phyloP scores from a whole-genome alignment of 1,139 yeast species.

The Nakaseomyces kungkrabaensis region DNA sequence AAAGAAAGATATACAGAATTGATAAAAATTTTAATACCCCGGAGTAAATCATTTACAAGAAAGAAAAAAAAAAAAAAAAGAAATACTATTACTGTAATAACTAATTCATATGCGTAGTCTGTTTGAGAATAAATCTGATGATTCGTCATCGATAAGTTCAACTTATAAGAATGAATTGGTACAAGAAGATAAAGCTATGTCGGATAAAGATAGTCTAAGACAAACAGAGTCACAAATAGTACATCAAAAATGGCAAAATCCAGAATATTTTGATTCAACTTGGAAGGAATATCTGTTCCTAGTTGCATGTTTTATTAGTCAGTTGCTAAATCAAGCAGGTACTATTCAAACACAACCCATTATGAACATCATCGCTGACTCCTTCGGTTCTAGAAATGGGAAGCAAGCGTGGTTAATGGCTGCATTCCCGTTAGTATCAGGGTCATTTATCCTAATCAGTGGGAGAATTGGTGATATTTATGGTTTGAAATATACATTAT shows the following conservation, averaged over 20 bases:
- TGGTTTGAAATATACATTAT: constrained; percentile 38
- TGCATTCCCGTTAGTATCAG: constrained; percentile 46
- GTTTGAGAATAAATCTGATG: no score
- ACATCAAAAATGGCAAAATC: constrained; percentile 16
- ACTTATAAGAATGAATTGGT: background rate
- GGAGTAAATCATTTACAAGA: no score
- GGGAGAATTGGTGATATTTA: constrained; percentile 47
- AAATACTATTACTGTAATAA: no score
- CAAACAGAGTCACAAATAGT: background rate
- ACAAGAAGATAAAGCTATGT: background rate
- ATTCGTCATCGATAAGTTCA: background rate
- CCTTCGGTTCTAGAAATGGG: constrained; percentile 19
- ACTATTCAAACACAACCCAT: constrained; percentile 28
- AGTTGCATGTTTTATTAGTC: constrained; percentile 33
- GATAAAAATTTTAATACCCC: no score
- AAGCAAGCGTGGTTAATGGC: constrained; percentile 48
- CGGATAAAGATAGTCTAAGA: background rate
- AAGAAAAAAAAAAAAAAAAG: no score
- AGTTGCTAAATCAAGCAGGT: constrained; percentile 30
- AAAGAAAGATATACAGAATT: no score
- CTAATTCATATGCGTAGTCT: no score
- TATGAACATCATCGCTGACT: constrained; percentile 26
- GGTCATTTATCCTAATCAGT: constrained; percentile 43
- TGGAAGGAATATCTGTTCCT: constrained; percentile 30
- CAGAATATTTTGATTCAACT: constrained; percentile 14